Evolutionary conservation across 306 rosid species (phyloP).

Genomic region (Hippophae gyantsensis): DNA sequence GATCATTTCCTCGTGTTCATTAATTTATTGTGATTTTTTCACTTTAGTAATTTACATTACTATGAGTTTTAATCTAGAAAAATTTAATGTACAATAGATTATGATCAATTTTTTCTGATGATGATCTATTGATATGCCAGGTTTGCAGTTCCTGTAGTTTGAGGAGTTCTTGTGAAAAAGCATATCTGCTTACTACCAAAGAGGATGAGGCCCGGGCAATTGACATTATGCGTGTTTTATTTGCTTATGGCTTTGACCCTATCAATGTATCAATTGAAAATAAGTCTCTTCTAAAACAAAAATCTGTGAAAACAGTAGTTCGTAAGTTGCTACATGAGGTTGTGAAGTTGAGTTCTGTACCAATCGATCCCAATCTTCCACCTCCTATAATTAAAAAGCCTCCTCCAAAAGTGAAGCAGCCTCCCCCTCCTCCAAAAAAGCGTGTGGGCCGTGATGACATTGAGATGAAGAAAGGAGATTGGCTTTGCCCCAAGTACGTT

Average conservation of each 20-base stretch:
- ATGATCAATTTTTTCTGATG: conserved; percentile 10
- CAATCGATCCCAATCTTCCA: conserved; percentile 87
- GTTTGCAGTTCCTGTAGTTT: conserved; percentile 98
- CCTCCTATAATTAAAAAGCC: conserved; percentile 72
- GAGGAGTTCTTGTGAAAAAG: conserved; percentile 85
- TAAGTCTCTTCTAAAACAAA: conserved; percentile 59
- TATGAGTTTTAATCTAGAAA: too few species aligned
- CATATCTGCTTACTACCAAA: conserved; percentile 69
- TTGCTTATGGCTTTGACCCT: conserved; percentile 75
- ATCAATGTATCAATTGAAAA: conserved; percentile 43
- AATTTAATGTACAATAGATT: too few species aligned
- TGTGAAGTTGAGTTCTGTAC: conserved; percentile 89
- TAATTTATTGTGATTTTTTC: too few species aligned
- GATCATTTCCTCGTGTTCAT: too few species aligned
- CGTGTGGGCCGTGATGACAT: conserved; percentile 90
- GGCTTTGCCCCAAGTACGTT: conserved; percentile 96
- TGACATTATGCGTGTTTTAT: conserved; percentile 77
- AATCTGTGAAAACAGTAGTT: conserved; percentile 67
- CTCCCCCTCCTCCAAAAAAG: conserved; percentile 87
- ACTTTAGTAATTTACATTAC: too few species aligned
- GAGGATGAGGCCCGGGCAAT: conserved; percentile 88
- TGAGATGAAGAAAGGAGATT: conserved; percentile 97
- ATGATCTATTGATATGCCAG: conserved; percentile 40
- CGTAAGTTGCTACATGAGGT: conserved; percentile 89
- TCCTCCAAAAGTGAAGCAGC: conserved; percentile 87